Evolutionary conservation across 2,329 filamentous ascomycete genomes (phyloP), one percentile per base, ranked within the genome.

Genomic region (Fusarium subtropicale): DNA sequence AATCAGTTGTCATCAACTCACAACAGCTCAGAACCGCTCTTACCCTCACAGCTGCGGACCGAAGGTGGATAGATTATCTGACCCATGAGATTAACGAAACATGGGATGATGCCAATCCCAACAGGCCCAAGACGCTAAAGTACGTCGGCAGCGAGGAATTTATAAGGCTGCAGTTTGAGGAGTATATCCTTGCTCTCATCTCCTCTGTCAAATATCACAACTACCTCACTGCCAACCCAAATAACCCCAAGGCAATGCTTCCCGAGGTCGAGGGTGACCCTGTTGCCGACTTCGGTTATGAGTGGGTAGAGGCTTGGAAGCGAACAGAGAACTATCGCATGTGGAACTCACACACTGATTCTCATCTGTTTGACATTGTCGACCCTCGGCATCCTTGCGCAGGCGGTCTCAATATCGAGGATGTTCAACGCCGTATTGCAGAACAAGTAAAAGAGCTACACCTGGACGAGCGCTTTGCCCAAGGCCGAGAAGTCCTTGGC

Each of bases 101-200:
- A 0, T 99, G 96, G 96, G 96, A 99, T 76, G 93, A 97, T 42
- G 84, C 89, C 7, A 95, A 98, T 75, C 96, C 96, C 0, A 88
- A 89, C 66, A 87, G 92, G 48, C 96, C 96, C n/a, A 97, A 94
- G 75, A 97, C 93, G 3, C 91, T 97, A 84, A 94, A 94, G 31
- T 99, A 97, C 76, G 90, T 93, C 38, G 96, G 96, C 31, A 97
- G 94, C 67, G 96, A 99, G 81, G 96, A 98, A 77, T 97, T 97
- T 76, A 99, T 99, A 73, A 89, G 96, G 31, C 88, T 97, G 41
- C 95, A 98, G 75, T 99, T 99, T 68, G 96, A 99, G 80, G 94
- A 97, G 75, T 99, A 99, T 76, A 87, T 99, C 8, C 86, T 98
- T 26, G 93, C 94, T 0, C 86, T 99, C 66, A 88, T 98, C 44